Percentiles rank a stretch among this genome's conserved stretches.
phyloP scores from a whole-genome alignment of 2,329 filamentous ascomycete species.

The Didymosphaeria variabile region DNA sequence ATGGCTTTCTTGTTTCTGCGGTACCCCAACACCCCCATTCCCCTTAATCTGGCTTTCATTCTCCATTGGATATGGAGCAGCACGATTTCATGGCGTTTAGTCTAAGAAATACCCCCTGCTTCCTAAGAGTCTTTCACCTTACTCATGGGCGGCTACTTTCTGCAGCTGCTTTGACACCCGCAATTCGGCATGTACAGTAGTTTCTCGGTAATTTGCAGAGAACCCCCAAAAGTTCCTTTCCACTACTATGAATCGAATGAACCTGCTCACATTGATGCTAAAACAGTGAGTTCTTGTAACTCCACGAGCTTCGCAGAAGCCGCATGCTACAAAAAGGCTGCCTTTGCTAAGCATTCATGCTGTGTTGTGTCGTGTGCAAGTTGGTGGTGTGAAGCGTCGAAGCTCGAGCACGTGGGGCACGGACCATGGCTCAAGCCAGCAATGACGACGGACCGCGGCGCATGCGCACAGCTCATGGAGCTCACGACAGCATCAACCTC shows the following conservation, averaged over 20 bases:
- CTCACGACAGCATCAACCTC: constrained; percentile 25
- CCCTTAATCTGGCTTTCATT: neutral
- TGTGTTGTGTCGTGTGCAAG: neutral
- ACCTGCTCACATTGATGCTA: neutral
- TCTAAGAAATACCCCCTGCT: neutral
- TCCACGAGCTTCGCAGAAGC: neutral
- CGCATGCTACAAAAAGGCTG: neutral
- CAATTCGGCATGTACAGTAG: neutral
- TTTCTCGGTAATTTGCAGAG: neutral
- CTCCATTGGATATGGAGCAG: constrained; percentile 3
- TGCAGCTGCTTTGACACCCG: neutral
- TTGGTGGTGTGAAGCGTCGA: neutral
- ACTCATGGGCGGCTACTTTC: neutral
- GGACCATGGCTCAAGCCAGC: constrained; percentile 19
- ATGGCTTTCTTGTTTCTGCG: neutral
- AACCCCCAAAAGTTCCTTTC: neutral
- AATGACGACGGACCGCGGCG: constrained; percentile 33
- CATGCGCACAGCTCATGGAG: constrained; percentile 27
- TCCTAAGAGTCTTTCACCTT: neutral
- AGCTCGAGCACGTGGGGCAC: constrained; percentile 6
- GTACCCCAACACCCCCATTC: neutral
- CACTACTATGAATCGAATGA: neutral
- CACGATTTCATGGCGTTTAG: neutral
- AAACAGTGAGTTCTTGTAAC: neutral
- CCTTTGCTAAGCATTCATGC: neutral